Evolutionary conservation across 163 green algal species (phyloP).

Genomic region (Scenedesmus sp.): DNA sequence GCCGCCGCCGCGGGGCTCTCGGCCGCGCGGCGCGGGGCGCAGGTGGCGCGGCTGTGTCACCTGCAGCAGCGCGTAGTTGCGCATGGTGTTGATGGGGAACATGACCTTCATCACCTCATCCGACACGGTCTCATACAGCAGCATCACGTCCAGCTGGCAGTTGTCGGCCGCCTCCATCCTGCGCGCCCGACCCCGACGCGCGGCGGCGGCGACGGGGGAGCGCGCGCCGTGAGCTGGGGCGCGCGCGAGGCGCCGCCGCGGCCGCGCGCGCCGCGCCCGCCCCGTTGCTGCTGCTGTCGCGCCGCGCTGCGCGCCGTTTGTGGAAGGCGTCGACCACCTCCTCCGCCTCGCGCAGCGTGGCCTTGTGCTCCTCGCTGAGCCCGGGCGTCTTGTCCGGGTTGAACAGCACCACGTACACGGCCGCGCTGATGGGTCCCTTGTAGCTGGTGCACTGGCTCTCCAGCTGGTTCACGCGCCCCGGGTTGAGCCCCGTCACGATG

Average conservation of each 20-base stretch:
- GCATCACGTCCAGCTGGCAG: slow-evolving; percentile 49
- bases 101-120: slow-evolving; percentile 48
- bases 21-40: background rate
- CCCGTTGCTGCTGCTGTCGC: background rate
- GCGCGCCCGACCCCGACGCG: too few species aligned
- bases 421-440: slow-evolving; percentile 57
- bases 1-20: too few species aligned
- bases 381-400: slow-evolving; percentile 10
- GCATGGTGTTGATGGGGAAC: slow-evolving; percentile 63
- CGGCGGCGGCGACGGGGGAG: too few species aligned
- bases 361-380: slow-evolving; percentile 21
- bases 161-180: slow-evolving; percentile 47
- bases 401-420: slow-evolving; percentile 51
- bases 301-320: slow-evolving; percentile 5
- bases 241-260: too few species aligned
- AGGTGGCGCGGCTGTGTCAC: too few species aligned
- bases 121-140: slow-evolving; percentile 52
- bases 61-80: slow-evolving; percentile 58
- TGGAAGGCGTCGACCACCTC: slow-evolving; percentile 40
- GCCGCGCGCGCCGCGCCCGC: too few species aligned
- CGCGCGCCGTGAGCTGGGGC: too few species aligned
- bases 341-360: slow-evolving; percentile 22
- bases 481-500: slow-evolving; percentile 55
- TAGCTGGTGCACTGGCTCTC: slow-evolving; percentile 56
- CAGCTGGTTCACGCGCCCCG: slow-evolving; percentile 58